Evolutionary conservation across 495 filamentous ascomycete genomes (phyloP).

Genomic region (Thermothielavioides terrestris): DNA sequence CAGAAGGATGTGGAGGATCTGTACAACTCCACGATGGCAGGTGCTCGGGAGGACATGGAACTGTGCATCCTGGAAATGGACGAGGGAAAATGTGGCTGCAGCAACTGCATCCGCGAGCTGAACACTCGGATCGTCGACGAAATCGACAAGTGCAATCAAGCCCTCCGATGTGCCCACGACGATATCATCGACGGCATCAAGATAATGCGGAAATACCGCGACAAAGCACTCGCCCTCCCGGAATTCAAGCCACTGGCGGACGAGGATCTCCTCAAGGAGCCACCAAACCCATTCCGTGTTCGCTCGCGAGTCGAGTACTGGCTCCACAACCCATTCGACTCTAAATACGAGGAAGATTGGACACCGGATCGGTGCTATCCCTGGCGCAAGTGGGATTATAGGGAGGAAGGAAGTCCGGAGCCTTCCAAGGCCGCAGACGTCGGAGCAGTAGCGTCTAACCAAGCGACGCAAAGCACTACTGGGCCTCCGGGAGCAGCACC

Average conservation of each 20-base stretch:
- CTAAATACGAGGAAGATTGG: not conserved
- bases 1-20: too few relatives aligned
- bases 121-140: not conserved
- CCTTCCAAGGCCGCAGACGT: too few relatives aligned
- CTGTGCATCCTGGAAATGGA: not conserved
- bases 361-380: not conserved
- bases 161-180: not conserved
- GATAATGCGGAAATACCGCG: not conserved
- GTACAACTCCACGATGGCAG: not conserved
- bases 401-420: too few relatives aligned
- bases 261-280: not conserved
- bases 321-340: not conserved
- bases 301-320: not conserved
- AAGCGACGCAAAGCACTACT: too few relatives aligned
- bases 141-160: not conserved
- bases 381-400: not conserved
- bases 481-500: too few relatives aligned
- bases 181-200: not conserved
- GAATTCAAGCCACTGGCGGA: not conserved
- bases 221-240: not conserved
- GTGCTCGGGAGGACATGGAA: not conserved
- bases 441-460: too few relatives aligned
- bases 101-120: not conserved
- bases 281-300: not conserved
- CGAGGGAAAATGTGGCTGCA: not conserved